phyloP scores from a whole-genome alignment of 768 basidiomycete genomes.

The Hypsizygus marmoreus region DNA sequence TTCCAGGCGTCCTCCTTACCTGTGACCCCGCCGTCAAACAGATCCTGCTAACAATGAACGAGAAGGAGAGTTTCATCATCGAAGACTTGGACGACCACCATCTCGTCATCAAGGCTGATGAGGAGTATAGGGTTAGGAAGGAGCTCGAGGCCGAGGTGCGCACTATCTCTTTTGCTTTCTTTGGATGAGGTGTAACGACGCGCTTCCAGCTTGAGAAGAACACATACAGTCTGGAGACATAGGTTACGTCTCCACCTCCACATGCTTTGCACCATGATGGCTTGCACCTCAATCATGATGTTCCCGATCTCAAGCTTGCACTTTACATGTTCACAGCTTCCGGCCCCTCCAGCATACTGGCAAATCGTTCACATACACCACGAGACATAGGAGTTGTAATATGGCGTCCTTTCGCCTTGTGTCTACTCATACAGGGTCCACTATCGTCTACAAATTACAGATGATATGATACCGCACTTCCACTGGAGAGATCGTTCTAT shows the following conservation, averaged over 20 bases:
- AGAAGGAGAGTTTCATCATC: constrained; percentile 78
- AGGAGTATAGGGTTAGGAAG: constrained; percentile 70
- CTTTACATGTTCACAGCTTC: too few relatives aligned
- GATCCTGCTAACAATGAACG: constrained; percentile 81
- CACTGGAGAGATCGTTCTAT: too few relatives aligned
- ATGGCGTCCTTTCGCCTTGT: too few relatives aligned
- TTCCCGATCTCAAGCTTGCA: too few relatives aligned
- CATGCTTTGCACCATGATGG: too few relatives aligned
- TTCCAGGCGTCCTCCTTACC: constrained; percentile 62
- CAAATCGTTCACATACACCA: too few relatives aligned
- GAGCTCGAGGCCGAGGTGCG: constrained; percentile 78
- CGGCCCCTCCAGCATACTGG: too few relatives aligned
- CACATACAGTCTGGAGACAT: constrained; percentile 69
- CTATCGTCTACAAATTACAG: too few relatives aligned
- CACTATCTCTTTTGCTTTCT: constrained; percentile 5
- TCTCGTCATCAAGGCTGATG: constrained; percentile 80
- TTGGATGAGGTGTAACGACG: constrained; percentile 2
- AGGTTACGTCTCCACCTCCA: background rate
- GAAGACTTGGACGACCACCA: constrained; percentile 87
- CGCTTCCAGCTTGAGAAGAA: constrained; percentile 75
- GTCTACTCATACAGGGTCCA: too few relatives aligned
- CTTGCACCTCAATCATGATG: too few relatives aligned
- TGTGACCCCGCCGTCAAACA: constrained; percentile 91
- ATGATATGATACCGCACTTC: too few relatives aligned
- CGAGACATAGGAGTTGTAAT: too few relatives aligned